Percentiles rank a stretch among this genome's conserved stretches.
Conservation (phyloP, 2,329 filamentous ascomycete genomes). For the Colletotrichum gigasporum region DNA sequence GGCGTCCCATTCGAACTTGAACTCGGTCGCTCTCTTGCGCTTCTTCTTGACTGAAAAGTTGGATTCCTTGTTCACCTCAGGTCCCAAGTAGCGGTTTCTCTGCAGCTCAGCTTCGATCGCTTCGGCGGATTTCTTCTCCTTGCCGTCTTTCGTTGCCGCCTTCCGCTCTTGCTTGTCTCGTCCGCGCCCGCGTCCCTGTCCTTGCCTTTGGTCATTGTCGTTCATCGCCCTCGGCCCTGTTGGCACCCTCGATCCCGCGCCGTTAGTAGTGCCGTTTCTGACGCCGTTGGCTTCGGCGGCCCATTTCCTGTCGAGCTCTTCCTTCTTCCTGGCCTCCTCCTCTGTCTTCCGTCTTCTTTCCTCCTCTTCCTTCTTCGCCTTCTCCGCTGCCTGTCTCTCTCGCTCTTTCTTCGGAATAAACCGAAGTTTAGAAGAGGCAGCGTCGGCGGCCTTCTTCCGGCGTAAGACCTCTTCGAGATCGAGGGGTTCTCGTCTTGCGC, state of each 20-base stretch:
- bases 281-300: conserved; percentile 39
- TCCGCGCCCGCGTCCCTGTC: conserved; percentile 43
- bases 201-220: conserved; percentile 34
- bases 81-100: conserved; percentile 88
- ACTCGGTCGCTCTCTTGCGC: conserved; percentile 88
- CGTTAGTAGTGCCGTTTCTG: conserved; percentile 56
- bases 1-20: conserved; percentile 97
- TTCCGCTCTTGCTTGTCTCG: conserved; percentile 54
- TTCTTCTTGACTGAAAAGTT: conserved; percentile 98
- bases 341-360: conserved; percentile 60
- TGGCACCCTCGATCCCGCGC: conserved; percentile 45
- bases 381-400: conserved; percentile 82
- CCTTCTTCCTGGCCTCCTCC: conserved; percentile 74
- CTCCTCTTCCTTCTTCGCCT: conserved; percentile 75
- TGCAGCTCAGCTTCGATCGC: conserved; percentile 79
- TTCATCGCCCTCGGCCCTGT: conserved; percentile 27
- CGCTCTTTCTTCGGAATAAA: conserved; percentile 87
- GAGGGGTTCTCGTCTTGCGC: conserved; percentile 58
- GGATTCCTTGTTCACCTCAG: conserved; percentile 81
- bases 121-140: conserved; percentile 57
- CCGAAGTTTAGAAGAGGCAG: conserved; percentile 85
- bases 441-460: conserved; percentile 87
- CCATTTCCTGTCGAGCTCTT: conserved; percentile 67
- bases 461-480: conserved; percentile 87
- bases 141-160: conserved; percentile 51